A percentile compares a stretch with the other conserved stretches of the same genome.
phyloP scores from a whole-genome alignment of 805 yeast species.

The Soucietia sequanensis region DNA sequence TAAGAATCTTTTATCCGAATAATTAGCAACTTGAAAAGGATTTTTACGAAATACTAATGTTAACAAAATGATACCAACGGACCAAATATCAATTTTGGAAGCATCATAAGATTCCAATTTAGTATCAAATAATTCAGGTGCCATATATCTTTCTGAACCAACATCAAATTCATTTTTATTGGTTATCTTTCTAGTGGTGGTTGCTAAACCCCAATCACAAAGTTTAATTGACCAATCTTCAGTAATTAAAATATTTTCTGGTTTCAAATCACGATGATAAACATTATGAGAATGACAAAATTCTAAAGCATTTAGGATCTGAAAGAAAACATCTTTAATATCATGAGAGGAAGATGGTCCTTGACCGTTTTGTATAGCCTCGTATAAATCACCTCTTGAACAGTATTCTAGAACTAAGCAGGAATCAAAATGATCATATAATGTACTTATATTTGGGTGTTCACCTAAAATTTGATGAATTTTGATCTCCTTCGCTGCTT shows the following conservation, averaged over 20 bases:
- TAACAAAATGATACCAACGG: slow-evolving; percentile 78
- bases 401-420: slow-evolving; percentile 73
- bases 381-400: slow-evolving; percentile 83
- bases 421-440: slow-evolving; percentile 51
- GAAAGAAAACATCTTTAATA: slow-evolving; percentile 53
- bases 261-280: slow-evolving; percentile 57
- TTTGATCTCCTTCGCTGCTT: slow-evolving; percentile 66
- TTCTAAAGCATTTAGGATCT: slow-evolving; percentile 49
- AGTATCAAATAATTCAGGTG: slow-evolving; percentile 81
- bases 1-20: slow-evolving; percentile 75
- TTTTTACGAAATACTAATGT: slow-evolving; percentile 86
- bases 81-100: slow-evolving; percentile 84
- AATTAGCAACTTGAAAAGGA: slow-evolving; percentile 81
- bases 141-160: slow-evolving; percentile 92
- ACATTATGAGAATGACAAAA: slow-evolving; percentile 49
- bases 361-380: slow-evolving; percentile 63
- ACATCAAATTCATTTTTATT: slow-evolving; percentile 67
- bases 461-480: slow-evolving; percentile 61
- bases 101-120: slow-evolving; percentile 67
- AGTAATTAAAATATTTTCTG: slow-evolving; percentile 53
- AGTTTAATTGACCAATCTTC: slow-evolving; percentile 57
- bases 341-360: slow-evolving; percentile 62
- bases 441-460: slow-evolving; percentile 45
- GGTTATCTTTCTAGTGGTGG: slow-evolving; percentile 50
- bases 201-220: slow-evolving; percentile 61